Evolutionary conservation across 345 rosid species (phyloP), one percentile per base, ranked within the genome.

Genomic region (Carallia pectinifolia): DNA sequence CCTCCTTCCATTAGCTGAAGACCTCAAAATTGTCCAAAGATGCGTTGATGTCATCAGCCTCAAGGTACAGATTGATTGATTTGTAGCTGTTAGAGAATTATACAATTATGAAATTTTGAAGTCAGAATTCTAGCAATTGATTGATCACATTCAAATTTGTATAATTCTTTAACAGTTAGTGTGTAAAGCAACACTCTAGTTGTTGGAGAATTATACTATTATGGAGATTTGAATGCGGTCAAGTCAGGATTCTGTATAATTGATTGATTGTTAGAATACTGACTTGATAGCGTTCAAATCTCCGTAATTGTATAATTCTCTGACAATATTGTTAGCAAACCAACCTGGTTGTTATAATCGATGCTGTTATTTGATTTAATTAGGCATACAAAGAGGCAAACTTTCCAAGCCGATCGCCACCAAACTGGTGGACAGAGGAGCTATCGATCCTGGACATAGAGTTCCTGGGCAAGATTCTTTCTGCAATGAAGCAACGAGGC

Each of bases 361-460:
- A 23, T 23, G 23, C 23, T 23, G 23, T 23, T 23, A 2, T 63
- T 50, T 44, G 27, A 23, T 9, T 47, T 55, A 39, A 44, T 12
- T 53, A 94, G 97, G 88, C 87, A 10, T 95, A 93, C 60, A 87
- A 84, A 47, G 97, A 89, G 74, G 91, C 89, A 3, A 92, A 83
- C 79, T 87, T 90, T 58, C 97, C 99, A 0, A 85, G 96, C 73
- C 85, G 97, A 56, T 76, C 92, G 13, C 99, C 97, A 33, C 85
- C 93, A 0, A 92, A 92, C 70, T 95, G 99, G 99, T 95, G 99
- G 99, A 83, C 92, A 2, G 96, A 92, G 76, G 99, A 92, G 84
- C 80, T 95, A 12, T 87, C 96, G 18, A 90, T 95, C 62, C 71
- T 95, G 29, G 90, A 85, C 64, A 56, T 89, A 0, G 82, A 73